Base-by-base conservation (phyloP, 495 filamentous ascomycete genomes). In the Aspergillus ellipticus region DNA sequence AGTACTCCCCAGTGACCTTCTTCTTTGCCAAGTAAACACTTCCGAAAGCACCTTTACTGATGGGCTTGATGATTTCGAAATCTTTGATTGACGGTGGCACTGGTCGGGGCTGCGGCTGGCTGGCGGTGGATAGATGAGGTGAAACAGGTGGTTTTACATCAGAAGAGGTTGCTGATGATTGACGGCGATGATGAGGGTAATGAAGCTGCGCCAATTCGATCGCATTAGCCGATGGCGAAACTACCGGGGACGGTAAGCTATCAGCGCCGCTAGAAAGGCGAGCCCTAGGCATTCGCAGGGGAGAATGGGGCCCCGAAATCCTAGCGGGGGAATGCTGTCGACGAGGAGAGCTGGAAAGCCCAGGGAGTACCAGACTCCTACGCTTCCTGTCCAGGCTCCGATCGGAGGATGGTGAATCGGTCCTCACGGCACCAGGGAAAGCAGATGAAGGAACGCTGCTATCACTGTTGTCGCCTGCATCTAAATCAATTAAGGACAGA, bases 61-160 rank as follows among this genome's bases (percentile, higher is more conserved):
- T 98, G 21, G 94, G 94, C 62, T 98, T 98, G 72, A 98, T 96
- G 62, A 98, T 96, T 63, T 98, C 94, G 67, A 98, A 98, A 65
- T 98, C 94, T 65, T 97, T 97, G 75, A 98, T 98, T 0, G 94
- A 98, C 20, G 91, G 88, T 3, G 92, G 89, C 6, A 90, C 85
- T 5, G 94, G 92, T 41, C 92, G 87, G 22, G 89, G 87, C 39
- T 91, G 87, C 13, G 83, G 82, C 54, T 89, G 87, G 53, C 75
- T 81, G 19, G 82, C 74, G 6, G 87, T 86, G 21, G 85, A 78
- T 51, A 97, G 66, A 19, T 90, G 84, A 13, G 94, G 94, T 1
- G 94, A 98, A 7, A 85, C 76, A 0, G 94, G 92, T 24, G 85
- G 85, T 54, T 82, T 87, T 8, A 72, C 73, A 58, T 87, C 83